phyloP scores from a whole-genome alignment of 306 rosid species.

The Cucurbita ficifolia region DNA sequence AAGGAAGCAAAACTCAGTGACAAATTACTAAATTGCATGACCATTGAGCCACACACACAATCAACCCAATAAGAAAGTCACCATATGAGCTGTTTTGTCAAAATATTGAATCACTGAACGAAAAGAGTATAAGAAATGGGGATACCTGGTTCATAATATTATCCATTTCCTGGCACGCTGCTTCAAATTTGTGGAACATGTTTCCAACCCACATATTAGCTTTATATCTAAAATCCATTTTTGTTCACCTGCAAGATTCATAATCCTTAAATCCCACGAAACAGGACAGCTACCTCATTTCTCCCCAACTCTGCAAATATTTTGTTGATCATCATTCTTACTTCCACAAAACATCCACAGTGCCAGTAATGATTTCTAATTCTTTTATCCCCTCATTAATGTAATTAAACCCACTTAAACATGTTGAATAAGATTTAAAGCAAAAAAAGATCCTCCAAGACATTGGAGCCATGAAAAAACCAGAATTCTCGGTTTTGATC shows the following conservation, averaged over 20 bases:
- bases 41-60: background rate
- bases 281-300: too few relatives aligned
- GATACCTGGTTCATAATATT: conserved; percentile 52
- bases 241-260: conserved; percentile 12
- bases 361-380: background rate
- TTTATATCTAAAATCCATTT: conserved; percentile 46
- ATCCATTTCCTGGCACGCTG: conserved; percentile 68
- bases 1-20: background rate
- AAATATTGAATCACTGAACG: background rate
- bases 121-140: background rate
- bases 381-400: background rate
- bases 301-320: too few relatives aligned
- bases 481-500: background rate
- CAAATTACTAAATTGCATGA: background rate
- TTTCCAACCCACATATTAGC: conserved; percentile 54
- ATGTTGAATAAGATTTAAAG: background rate
- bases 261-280: background rate
- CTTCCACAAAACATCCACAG: too few relatives aligned
- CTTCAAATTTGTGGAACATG: conserved; percentile 72
- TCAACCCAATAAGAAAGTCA: conserved; percentile 1
- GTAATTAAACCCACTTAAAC: background rate
- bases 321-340: background rate
- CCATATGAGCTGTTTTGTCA: background rate
- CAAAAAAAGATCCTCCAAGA: background rate
- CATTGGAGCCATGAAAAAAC: background rate